Conservation (phyloP, 2,329 filamentous ascomycete species). For the Fusarium redolens region DNA sequence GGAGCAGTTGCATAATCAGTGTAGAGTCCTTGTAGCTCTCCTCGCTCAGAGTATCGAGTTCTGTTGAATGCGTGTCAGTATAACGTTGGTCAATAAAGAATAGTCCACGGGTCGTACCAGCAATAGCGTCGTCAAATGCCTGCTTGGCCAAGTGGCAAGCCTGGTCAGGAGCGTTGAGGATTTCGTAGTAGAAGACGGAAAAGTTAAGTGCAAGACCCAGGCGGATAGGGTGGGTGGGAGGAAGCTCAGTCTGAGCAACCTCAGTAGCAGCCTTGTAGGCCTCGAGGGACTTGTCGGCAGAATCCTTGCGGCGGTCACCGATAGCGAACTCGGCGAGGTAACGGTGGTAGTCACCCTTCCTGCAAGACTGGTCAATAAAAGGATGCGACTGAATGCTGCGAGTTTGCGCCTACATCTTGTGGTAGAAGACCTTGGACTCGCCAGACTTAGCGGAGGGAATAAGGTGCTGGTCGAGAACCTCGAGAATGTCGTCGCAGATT, state of each 20-base stretch:
- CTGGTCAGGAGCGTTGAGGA: constrained; percentile 97
- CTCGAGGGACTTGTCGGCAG: constrained; percentile 88
- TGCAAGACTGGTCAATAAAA: constrained; percentile 64
- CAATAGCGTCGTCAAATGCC: constrained; percentile 98
- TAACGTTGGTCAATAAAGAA: neutral
- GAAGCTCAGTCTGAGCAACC: constrained; percentile 96
- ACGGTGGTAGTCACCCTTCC: constrained; percentile 98
- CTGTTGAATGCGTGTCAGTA: constrained; percentile 56
- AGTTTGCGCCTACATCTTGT: constrained; percentile 88
- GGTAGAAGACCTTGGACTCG: constrained; percentile 99
- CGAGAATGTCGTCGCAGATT: constrained; percentile 97
- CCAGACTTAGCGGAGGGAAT: constrained; percentile 96
- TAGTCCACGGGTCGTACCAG: constrained; percentile 58
- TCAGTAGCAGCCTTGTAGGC: constrained; percentile 99
- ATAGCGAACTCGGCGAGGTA: constrained; percentile 94
- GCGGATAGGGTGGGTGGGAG: constrained; percentile 97
- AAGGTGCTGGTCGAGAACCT: constrained; percentile 91
- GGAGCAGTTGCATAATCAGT: constrained; percentile 97
- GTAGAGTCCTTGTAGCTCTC: constrained; percentile 99
- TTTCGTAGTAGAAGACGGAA: constrained; percentile 99
- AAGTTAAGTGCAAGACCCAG: constrained; percentile 98
- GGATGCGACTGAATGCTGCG: constrained; percentile 78
- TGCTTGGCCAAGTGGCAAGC: constrained; percentile 99
- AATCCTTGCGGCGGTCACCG: constrained; percentile 90
- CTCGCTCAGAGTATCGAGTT: constrained; percentile 96